Evolutionary conservation across 1,284 basidiomycete species (phyloP).

Genomic region (Phylloboletellus chloephorus): DNA sequence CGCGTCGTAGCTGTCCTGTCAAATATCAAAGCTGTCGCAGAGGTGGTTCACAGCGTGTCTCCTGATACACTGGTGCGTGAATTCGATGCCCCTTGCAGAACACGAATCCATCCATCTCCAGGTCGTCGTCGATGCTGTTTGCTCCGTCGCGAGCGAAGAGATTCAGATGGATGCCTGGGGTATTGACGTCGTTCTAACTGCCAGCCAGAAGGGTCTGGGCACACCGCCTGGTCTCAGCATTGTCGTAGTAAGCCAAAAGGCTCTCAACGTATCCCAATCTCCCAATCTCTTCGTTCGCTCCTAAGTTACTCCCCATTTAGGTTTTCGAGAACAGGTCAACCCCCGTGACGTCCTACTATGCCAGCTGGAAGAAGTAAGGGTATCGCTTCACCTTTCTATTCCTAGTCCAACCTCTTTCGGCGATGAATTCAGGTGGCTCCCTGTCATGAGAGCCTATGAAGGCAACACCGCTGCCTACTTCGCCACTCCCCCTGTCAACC

Average conservation of each 20-base stretch:
- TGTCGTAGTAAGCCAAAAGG: slow-evolving; percentile 75
- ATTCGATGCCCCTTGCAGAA: slow-evolving; percentile 1
- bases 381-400: neutral
- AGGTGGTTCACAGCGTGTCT: slow-evolving; percentile 71
- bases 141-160: slow-evolving; percentile 94
- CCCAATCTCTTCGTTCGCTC: neutral
- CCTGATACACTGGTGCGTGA: slow-evolving; percentile 75
- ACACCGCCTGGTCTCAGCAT: slow-evolving; percentile 93
- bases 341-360: slow-evolving; percentile 80
- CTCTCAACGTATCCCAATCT: slow-evolving; percentile 52
- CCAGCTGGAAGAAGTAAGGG: slow-evolving; percentile 76
- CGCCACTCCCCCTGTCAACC: slow-evolving; percentile 92
- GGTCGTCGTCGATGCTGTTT: slow-evolving; percentile 89
- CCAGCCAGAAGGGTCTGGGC: slow-evolving; percentile 94
- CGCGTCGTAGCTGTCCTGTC: slow-evolving; percentile 68
- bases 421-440: slow-evolving; percentile 66
- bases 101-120: slow-evolving; percentile 19
- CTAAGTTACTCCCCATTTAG: slow-evolving; percentile 29
- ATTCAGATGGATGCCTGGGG: slow-evolving; percentile 94
- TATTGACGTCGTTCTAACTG: slow-evolving; percentile 85
- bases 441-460: slow-evolving; percentile 91
- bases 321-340: slow-evolving; percentile 66
- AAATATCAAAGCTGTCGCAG: slow-evolving; percentile 75
- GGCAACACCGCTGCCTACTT: slow-evolving; percentile 75
- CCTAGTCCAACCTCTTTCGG: neutral